Base-by-base conservation (phyloP, 768 basidiomycete species). In the Asterophora lycoperdoides region DNA sequence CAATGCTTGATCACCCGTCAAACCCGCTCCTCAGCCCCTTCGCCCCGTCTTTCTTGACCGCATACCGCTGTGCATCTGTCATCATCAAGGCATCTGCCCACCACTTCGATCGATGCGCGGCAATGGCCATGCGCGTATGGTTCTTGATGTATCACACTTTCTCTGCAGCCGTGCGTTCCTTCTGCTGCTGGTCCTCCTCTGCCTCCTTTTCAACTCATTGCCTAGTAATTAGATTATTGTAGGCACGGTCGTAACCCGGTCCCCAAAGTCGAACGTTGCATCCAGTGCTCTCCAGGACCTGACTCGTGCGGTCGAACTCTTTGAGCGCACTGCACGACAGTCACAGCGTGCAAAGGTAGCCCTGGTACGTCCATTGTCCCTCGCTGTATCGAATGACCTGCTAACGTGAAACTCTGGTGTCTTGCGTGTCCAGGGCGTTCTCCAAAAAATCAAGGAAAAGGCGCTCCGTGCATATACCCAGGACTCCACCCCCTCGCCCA, bases 241-340 rank as follows among this genome's bases (percentile, higher is more conserved):
- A 1, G 80, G 80, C 2, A 78, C 78, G 2, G 73, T 82, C n/a
- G 78, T 81, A n/a, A 76, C 77, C 1, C 72, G 77, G 13, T 76
- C 74, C 6, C 80, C 81, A 1, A 70, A 64, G 41, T 79, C 72
- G 3, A 74, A 67, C 35, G 68, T 81, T 17, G 75, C 80, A 0
- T 53, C 71, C 0, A 73, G 71, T 50, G 80, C 81, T 1, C 64
- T 80, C 38, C 54, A 68, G 8, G 78, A 82, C 52, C 64, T 82
- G 19, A 68, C 69, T 15, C 57, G 71, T 3, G 77, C 76, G 1
- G 60, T 78, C 5, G 64, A 69, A 3, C 56, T 80, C 4, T 80
- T 80, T 46, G 68, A 78, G 51, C 63, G 64, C 48, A 69, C 72
- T 1, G 71, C 78, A 5, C 49, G 57, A 6, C 66, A 74, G 18